A percentile compares a stretch with the other conserved stretches of the same genome.
Conservation (phyloP, 106 monocot species). For the Phalaenopsis equestris region DNA sequence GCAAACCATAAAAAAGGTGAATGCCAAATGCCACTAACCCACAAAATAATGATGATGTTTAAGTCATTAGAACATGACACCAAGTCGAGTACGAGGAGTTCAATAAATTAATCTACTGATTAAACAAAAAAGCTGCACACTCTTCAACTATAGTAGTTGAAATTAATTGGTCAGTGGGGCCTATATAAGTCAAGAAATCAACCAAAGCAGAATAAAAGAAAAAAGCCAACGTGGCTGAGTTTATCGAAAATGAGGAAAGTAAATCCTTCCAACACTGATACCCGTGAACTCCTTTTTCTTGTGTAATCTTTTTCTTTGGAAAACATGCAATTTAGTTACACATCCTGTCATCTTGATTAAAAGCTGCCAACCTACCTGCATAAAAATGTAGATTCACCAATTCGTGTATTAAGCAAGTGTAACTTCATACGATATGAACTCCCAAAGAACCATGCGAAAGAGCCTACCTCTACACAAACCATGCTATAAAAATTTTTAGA, state of each 20-base stretch:
- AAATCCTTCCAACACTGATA: neutral
- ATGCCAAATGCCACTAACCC: too few relatives aligned
- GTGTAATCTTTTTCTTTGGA: neutral
- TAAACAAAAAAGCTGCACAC: neutral
- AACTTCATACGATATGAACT: neutral
- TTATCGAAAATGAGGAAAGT: neutral
- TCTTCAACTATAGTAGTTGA: neutral
- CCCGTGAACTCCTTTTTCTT: too few relatives aligned
- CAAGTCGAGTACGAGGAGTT: neutral
- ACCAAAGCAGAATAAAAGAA: neutral
- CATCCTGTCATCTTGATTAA: neutral
- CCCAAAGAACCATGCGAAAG: too few relatives aligned
- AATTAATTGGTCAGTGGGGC: too few relatives aligned
- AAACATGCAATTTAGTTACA: neutral
- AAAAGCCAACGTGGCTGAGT: neutral
- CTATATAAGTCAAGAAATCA: too few relatives aligned
- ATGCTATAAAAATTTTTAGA: too few relatives aligned
- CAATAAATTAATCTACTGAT: neutral
- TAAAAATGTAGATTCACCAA: too few relatives aligned
- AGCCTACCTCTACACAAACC: too few relatives aligned
- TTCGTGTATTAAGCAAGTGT: neutral
- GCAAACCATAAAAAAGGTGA: too few relatives aligned
- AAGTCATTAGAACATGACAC: neutral
- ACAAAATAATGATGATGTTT: too few relatives aligned
- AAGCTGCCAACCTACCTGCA: neutral